Conservation (phyloP, 441 rosid genomes). For the Syzygium malaccense region DNA sequence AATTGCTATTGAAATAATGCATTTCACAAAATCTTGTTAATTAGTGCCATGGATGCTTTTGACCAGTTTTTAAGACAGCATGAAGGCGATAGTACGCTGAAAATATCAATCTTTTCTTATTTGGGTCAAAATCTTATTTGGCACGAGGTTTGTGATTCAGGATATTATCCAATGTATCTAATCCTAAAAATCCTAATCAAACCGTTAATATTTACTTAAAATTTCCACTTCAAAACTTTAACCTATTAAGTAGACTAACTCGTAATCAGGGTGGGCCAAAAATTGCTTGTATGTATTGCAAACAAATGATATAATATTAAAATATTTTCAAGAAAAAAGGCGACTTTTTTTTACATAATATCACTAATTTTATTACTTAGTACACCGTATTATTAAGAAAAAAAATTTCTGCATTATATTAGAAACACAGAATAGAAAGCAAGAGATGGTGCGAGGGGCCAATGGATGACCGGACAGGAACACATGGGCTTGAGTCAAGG, state of each 20-base stretch:
- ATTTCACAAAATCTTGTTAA: neutral
- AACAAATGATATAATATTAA: neutral
- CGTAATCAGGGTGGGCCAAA: neutral
- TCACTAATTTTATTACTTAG: neutral
- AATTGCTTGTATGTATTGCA: neutral
- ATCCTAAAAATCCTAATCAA: neutral
- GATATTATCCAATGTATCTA: neutral
- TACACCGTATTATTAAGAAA: neutral
- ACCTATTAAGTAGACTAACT: neutral
- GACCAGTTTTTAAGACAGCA: neutral
- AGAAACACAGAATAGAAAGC: neutral
- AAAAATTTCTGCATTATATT: neutral
- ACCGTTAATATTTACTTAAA: neutral
- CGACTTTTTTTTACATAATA: neutral
- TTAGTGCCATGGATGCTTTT: neutral
- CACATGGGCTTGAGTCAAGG: neutral
- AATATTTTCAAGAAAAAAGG: neutral
- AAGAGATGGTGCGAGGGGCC: neutral
- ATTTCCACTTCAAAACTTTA: neutral
- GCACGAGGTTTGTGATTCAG: neutral
- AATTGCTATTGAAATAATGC: neutral
- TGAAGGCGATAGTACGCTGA: neutral
- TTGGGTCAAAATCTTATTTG: neutral
- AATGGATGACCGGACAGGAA: neutral
- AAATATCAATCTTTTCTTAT: neutral